phyloP scores from a whole-genome alignment of 345 rosid genomes.

The Alliaria petiolata region DNA sequence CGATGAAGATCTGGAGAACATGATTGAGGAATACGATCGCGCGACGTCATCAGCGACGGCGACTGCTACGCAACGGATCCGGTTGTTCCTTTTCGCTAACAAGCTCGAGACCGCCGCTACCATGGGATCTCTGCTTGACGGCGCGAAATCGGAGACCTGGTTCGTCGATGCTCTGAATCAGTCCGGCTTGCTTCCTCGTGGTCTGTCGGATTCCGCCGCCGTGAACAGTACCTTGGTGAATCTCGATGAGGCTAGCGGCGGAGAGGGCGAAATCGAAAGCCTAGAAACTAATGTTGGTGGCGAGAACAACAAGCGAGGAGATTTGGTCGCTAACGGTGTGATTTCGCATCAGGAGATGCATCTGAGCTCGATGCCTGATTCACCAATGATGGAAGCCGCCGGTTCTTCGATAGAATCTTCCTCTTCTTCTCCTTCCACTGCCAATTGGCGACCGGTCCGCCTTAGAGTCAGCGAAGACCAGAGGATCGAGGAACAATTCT shows the following conservation, averaged over 20 bases:
- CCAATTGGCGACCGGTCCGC: slow-evolving; percentile 63
- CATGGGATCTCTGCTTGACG: slow-evolving; percentile 64
- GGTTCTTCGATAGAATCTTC: slow-evolving; percentile 54
- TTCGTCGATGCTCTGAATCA: slow-evolving; percentile 80
- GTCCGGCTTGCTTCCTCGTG: slow-evolving; percentile 56
- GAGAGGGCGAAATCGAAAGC: slow-evolving; percentile 22
- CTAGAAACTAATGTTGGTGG: slow-evolving; percentile 12
- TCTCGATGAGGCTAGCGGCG: slow-evolving; percentile 40
- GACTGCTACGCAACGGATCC: slow-evolving; percentile 43
- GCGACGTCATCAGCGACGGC: slow-evolving; percentile 36
- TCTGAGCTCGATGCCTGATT: slow-evolving; percentile 47
- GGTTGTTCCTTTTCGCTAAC: slow-evolving; percentile 61
- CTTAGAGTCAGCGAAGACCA: slow-evolving; percentile 43
- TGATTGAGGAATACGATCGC: slow-evolving; percentile 80
- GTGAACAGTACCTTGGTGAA: slow-evolving; percentile 43
- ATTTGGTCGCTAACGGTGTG: not conserved
- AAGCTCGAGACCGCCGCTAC: slow-evolving; percentile 72
- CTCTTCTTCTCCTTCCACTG: slow-evolving; percentile 64
- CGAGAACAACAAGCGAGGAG: slow-evolving; percentile 34
- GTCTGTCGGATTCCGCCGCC: slow-evolving; percentile 61
- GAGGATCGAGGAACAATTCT: slow-evolving; percentile 60
- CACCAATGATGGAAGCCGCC: slow-evolving; percentile 49
- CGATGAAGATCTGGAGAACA: slow-evolving; percentile 80
- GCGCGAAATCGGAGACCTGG: slow-evolving; percentile 77
- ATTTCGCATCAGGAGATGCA: slow-evolving; percentile 43